Conservation (phyloP, 2,329 filamentous ascomycete species). For the Calcarisporium arbuscula region DNA sequence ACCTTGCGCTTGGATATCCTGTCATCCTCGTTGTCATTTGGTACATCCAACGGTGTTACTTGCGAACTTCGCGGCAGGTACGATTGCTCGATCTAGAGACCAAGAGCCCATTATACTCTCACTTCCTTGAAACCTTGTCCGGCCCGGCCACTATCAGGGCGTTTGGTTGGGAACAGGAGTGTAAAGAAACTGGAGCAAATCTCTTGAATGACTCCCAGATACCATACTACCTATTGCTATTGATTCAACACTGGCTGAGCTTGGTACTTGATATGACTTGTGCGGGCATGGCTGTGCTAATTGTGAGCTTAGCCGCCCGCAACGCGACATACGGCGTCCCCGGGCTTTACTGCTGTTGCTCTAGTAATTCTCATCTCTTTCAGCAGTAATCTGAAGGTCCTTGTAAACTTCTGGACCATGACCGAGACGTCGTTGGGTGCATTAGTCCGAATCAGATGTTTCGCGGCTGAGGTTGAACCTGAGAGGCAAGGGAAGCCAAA, state of each 20-base stretch:
- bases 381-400: not conserved
- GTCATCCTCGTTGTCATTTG: not conserved
- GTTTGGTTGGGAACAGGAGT: slow-evolving; percentile 11
- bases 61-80: slow-evolving; percentile 48
- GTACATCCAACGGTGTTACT: slow-evolving; percentile 14
- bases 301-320: not conserved
- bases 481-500: not conserved
- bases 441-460: not conserved
- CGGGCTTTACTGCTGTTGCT: slow-evolving; percentile 1
- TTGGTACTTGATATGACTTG: slow-evolving; percentile 33
- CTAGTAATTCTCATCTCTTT: slow-evolving; percentile 1
- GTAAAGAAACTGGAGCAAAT: not conserved
- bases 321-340: too few relatives aligned
- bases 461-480: not conserved
- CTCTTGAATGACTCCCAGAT: slow-evolving; percentile 5
- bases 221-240: slow-evolving; percentile 29
- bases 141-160: slow-evolving; percentile 16
- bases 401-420: not conserved
- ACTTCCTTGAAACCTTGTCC: slow-evolving; percentile 27
- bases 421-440: slow-evolving; percentile 2
- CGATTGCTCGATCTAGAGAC: slow-evolving; percentile 47
- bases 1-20: slow-evolving; percentile 1
- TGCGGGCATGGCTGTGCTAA: not conserved
- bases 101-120: slow-evolving; percentile 36
- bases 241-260: slow-evolving; percentile 39